phyloP scores from a whole-genome alignment of 768 basidiomycete genomes.

The Pulveroboletus sp. region DNA sequence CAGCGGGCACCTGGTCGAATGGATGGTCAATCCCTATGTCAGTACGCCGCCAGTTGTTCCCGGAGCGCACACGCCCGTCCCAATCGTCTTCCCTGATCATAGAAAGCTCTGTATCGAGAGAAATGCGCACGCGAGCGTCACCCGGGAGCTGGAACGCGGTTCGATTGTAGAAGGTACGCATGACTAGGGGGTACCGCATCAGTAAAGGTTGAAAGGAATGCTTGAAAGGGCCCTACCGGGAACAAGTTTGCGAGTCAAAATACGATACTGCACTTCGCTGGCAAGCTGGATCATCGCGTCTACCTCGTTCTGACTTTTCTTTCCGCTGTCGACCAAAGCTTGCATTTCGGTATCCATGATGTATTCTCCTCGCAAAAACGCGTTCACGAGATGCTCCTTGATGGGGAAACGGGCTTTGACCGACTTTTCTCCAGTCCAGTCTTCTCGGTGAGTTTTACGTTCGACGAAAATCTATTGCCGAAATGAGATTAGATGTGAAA shows the following conservation, averaged over 20 bases:
- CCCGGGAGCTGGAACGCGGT: slow-evolving; percentile 99
- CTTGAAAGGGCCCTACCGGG: slow-evolving; percentile 56
- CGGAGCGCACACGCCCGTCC: slow-evolving; percentile 75
- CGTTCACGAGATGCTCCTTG: slow-evolving; percentile 90
- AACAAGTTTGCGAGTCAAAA: slow-evolving; percentile 72
- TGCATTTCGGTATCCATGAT: slow-evolving; percentile 94
- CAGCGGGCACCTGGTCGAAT: slow-evolving; percentile 66
- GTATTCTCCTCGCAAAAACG: slow-evolving; percentile 85
- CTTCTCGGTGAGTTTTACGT: slow-evolving; percentile 91
- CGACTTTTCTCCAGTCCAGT: slow-evolving; percentile 99
- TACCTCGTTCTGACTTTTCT: slow-evolving; percentile 88
- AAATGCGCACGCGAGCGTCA: slow-evolving; percentile 97
- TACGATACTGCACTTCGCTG: slow-evolving; percentile 92
- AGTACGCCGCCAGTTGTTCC: slow-evolving; percentile 89
- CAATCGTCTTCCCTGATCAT: slow-evolving; percentile 96
- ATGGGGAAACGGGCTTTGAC: slow-evolving; percentile 96
- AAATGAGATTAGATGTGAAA: neutral
- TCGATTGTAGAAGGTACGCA: slow-evolving; percentile 97
- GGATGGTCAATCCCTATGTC: slow-evolving; percentile 93
- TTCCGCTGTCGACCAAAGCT: slow-evolving; percentile 78
- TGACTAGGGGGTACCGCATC: slow-evolving; percentile 52
- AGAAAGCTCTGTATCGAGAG: slow-evolving; percentile 93
- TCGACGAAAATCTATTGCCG: slow-evolving; percentile 71
- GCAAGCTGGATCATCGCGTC: slow-evolving; percentile 95
- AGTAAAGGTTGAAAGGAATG: neutral